Evolutionary conservation across 768 basidiomycete genomes (phyloP), one percentile per base, ranked within the genome.

Genomic region (Auricularia cornea): DNA sequence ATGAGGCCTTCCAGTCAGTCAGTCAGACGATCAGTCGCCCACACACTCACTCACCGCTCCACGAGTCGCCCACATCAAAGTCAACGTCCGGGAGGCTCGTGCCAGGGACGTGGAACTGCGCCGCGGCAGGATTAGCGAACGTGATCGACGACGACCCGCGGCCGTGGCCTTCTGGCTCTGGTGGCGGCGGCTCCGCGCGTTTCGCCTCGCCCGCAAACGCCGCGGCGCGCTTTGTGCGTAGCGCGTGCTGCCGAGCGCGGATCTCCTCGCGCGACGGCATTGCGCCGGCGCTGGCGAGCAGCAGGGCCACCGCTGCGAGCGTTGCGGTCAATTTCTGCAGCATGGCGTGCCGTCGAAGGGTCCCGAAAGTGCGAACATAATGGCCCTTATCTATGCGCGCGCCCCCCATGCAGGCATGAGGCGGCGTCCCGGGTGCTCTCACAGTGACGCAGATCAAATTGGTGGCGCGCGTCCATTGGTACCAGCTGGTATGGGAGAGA

Each of bases 41-140:
- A 40, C 18, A 8, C 18, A 40, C 8, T 40, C 18, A 40, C 44
- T 8, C 44, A 48, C 44, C 44, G 20, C 44, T 48, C 44, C 44
- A 48, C 20, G 44, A 48, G 23, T 48, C 44, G 2, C 89, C 89
- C 41, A 89, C 77, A 67, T 90, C 87, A 66, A 86, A 90, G 67
- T 85, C 79, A 23, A 90, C 85, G 51, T 84, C 76, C 3, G 89
- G 89, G 52, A 91, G 84, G 35, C 73, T 76, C 51, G 74, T 78
- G 1, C 89, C 89, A 66, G 89, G 76, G 18, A 91, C 89, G 68
- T 77, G 89, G 70, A 89, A 90, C 67, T 86, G 88, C 88, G 64
- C 2, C 18, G 86, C 87, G 62, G 75, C 79, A 3, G 87, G 86
- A 67, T 89, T 88, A 14, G 78, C 74, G 72, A 90, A 90, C 0